A percentile compares a stretch with the other conserved stretches of the same genome.
These are phyloP conservation scores for Penicillium samsonianum DNA, from an alignment of 495 filamentous ascomycete genomes.

Conservation along the genomic window DNA sequence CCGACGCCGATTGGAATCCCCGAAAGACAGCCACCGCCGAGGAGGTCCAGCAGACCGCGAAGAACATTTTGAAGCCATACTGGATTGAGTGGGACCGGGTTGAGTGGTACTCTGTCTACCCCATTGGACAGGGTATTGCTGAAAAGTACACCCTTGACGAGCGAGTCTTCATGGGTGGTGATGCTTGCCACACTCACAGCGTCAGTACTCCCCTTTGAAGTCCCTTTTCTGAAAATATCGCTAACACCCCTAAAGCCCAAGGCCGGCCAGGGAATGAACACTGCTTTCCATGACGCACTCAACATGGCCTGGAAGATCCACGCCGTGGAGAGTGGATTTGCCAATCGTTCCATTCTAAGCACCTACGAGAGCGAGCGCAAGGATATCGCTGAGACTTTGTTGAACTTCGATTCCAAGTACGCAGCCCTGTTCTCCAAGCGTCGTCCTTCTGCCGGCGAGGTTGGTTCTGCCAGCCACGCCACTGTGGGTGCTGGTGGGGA, in stretches of 20 bases:
- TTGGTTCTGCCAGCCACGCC: constrained; percentile 48
- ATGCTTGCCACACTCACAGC: constrained; percentile 69
- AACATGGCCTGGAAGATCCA: constrained; percentile 87
- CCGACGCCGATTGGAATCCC: constrained; percentile 58
- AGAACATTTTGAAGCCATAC: constrained; percentile 63
- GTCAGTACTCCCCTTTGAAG: constrained; percentile 33
- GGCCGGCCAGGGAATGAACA: constrained; percentile 61
- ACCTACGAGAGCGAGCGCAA: constrained; percentile 74
- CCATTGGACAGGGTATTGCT: constrained; percentile 64
- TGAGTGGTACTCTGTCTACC: constrained; percentile 65
- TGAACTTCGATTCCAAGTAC: constrained; percentile 72
- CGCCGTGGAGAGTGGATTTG: constrained; percentile 61
- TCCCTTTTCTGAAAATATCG: constrained; percentile 5
- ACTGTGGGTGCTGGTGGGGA: constrained; percentile 33
- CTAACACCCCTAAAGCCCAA: constrained; percentile 55
- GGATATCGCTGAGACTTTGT: constrained; percentile 66
- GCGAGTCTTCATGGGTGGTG: constrained; percentile 62
- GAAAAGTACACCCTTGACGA: constrained; percentile 59
- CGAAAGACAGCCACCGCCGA: constrained; percentile 54
- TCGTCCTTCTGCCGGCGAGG: constrained; percentile 58
- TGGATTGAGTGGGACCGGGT: constrained; percentile 56
- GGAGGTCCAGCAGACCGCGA: constrained; percentile 62
- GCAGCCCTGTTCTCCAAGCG: constrained; percentile 63
- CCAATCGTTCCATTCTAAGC: constrained; percentile 59
- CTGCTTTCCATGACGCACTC: constrained; percentile 54